Base-by-base conservation (phyloP, 768 basidiomycete genomes). In the Naematelia aurantialba region DNA sequence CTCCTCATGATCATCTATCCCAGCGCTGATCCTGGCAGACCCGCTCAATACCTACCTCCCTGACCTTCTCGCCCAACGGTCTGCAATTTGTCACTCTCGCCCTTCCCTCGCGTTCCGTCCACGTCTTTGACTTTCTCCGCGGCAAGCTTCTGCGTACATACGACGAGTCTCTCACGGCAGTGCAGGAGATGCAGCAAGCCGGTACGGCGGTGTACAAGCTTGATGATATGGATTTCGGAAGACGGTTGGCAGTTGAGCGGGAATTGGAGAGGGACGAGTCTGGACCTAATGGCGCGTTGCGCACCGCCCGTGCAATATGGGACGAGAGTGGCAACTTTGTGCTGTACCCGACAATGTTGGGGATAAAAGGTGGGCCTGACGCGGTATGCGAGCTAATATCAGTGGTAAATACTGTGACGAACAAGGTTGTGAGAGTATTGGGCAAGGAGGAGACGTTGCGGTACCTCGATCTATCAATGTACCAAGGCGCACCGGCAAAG, bases 201-300 rank as follows among this genome's bases (percentile, higher is more conserved):
- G 94, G 92, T 0, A 96, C 96, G 3, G 88, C 89, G 0, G 83
- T 90, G 19, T 89, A 88, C 78, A 87, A 85, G 68, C 85, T 98
- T 17, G 96, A 99, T 55, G 92, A 97, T 78, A 99, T 99, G 96
- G 96, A 99, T 76, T 97, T 99, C 70, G 92, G 94, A n/a, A 82
- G 94, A 57, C 83, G 94, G n/a, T 80, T 98, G 62, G 94, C 94
- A 2, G 81, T 87, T 27, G 96, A 99, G 76, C 82, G 89, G 61
- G 96, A 98, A 70, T 78, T 99, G 45, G 92, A 97, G 78, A 66
- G 67, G 55, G 70, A 65, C 59, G 72, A 73, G 42, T 65, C 85
- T 54, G 89, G 86, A 22, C 83, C 85, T 68, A 67, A 79, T 61
- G 61, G 78, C 1, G 57, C 68, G 52, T 54, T 77, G 49, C 66